Base-by-base conservation (phyloP, 768 basidiomycete genomes). In the Phaffia australis region DNA sequence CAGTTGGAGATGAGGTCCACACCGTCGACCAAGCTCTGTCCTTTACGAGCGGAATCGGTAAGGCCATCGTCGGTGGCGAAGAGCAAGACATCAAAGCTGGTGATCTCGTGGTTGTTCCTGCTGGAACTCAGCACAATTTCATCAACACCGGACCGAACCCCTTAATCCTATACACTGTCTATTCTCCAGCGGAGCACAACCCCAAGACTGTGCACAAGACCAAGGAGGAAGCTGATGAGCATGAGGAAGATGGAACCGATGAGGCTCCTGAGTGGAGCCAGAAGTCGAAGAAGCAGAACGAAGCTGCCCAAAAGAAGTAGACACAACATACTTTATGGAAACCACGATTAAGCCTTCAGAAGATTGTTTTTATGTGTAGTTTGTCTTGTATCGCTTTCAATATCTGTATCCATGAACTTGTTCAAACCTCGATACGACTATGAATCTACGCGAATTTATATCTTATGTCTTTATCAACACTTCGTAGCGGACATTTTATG, bases 31-130 rank as follows among this genome's bases (percentile, higher is more conserved):
- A 78, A 66, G 74, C 75, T 60, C 71, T 79, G 19, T 71, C 75
- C 69, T 79, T 79, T 71, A 77, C 76, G 3, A 71, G 71, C 19
- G 78, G 78, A 11, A 69, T 70, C 21, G 64, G 63, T 64, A 76
- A 75, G 69, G 78, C 78, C 32, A 73, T 76, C 65, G 72, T 79
- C 16, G 75, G 69, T n/a, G 78, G 77, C n/a, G 76, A 79, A 66
- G 75, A 76, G 69, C 73, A 74, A 67, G 72, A 73, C 21, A 71
- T 78, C 65, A 75, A 76, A 56, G 75, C 76, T 15, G 23, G 16
- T 47, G 77, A 78, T 67, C 60, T 79, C 60, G 75, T 76, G 35
- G 74, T 79, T 57, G 78, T 79, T 9, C 78, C 77, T 42, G 76
- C 77, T 69, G 76, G 77, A 8, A 76, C 76, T 9, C 73, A 76